Evolutionary conservation across 768 basidiomycete genomes (phyloP), one percentile per base, ranked within the genome.

Genomic region (Phlebiopsis gigantea): DNA sequence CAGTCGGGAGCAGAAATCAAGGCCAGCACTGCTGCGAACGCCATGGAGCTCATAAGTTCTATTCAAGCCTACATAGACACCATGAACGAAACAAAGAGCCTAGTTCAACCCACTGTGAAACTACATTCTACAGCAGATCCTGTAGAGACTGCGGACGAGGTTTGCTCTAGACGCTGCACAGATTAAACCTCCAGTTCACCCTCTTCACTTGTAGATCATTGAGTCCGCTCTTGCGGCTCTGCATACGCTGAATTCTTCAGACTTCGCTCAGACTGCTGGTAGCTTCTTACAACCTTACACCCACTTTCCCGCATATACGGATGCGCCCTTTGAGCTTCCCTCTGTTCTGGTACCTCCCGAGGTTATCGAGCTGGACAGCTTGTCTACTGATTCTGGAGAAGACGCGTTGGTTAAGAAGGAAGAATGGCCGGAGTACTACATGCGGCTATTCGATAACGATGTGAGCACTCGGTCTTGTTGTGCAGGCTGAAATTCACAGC

Each of bases 311-410:
- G 74, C 75, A 24, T 71, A 77, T 21, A 62, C 66, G 3, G 69
- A 77, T 15, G 67, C 74, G 7, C 79, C 82, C 1, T 92, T 88
- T 61, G 78, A 82, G 28, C 75, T 95, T 9, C 91, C 91, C 5
- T 77, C 82, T 30, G 83, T 94, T 41, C 77, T 95, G 17, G 90
- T 95, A 0, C 92, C 93, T 2, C 93, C 93, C 1, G 93, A 95
- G 69, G 81, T 87, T 22, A 87, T 92, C 26, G 92, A 93, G 62
- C 76, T 90, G 8, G 91, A 92, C 41, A 78, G 79, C 0, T 72
- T 92, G 45, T 77, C 85, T 0, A 77, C 80, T 0, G 87, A 90
- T 49, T 77, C 82, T 17, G 84, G 84, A 17, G 87, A 87, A 62
- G 86, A 88, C 41, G 79, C 84, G 0, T 81, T 80, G 61, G 78